A percentile compares a stretch with the other conserved stretches of the same genome.
phyloP scores from a whole-genome alignment of 495 filamentous ascomycete genomes.

The Hapsidospora chrysogenum region DNA sequence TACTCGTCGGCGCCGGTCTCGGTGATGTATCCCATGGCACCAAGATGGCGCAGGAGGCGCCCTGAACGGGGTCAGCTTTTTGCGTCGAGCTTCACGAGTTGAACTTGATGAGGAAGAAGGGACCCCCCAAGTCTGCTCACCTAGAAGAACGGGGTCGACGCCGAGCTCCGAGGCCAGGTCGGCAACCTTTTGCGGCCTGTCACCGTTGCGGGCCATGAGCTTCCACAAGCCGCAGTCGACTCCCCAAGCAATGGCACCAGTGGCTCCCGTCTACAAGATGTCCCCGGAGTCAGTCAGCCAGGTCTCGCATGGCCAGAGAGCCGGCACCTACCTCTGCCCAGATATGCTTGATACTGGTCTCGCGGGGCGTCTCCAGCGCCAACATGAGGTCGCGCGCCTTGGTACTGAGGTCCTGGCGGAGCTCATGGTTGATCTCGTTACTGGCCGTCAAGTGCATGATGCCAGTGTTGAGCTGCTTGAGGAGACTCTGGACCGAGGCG shows the following conservation, averaged over 20 bases:
- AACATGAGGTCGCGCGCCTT: conserved; percentile 6
- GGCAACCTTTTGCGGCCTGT: background rate
- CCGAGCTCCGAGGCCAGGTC: conserved; percentile 4
- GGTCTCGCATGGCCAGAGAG: background rate
- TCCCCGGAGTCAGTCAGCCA: no score
- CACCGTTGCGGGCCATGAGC: no score
- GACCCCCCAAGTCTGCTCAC: no score
- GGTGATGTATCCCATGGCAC: conserved; percentile 29
- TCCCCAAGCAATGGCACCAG: no score
- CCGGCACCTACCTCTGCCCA: conserved; percentile 9
- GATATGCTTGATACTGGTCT: conserved; percentile 15
- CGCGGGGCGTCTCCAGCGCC: conserved; percentile 13
- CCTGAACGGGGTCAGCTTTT: no score
- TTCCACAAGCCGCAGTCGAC: no score
- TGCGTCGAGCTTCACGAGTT: no score
- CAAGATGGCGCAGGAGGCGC: conserved; percentile 30
- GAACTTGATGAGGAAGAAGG: background rate
- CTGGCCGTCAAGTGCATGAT: background rate
- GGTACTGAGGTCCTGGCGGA: conserved; percentile 3
- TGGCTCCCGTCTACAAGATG: no score
- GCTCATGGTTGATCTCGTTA: background rate
- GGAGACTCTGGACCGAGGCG: background rate
- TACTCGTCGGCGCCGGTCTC: conserved; percentile 29
- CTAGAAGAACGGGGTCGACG: conserved; percentile 5
- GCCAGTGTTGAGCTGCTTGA: background rate